Evolutionary conservation across 441 rosid species (phyloP), one percentile per base, ranked within the genome.

Genomic region (Syzygium malaccense): DNA sequence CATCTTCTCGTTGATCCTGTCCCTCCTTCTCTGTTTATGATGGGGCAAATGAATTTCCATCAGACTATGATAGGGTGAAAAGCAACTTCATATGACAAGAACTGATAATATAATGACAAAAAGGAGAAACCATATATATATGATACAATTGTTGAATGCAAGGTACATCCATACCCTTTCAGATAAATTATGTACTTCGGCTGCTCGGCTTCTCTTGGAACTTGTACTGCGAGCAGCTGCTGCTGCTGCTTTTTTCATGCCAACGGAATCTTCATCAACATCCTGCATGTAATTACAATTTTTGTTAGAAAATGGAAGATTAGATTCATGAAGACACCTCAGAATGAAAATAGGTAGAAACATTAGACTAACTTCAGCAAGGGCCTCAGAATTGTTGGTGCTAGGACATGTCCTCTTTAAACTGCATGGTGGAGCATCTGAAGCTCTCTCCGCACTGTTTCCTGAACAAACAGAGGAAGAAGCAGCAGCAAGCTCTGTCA

Each of bases 161-260:
- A 75, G n/a, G 51, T 23, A 41, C 9, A 75, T 87, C 84, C 95
- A 89, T 90, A 97, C 99, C 97, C 99, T 95, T 93, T 97, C 99
- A 83, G 99, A 97, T 87, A 96, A 91, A 92, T 97, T 97, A 92
- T 97, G 99, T 51, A 96, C 99, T 94, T 97, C 98, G 4, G 99
- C 98, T 7, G 98, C 96, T 89, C 99, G 95, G 92, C 96, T 94
- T 94, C 98, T 95, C 93, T 96, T 96, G 66, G 95, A 94, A 64
- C 96, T 93, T 28, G 62, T 55, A 86, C 93, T 94, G 92, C 93
- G 90, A 85, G 92, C 90, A 83, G 91, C 88, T 85, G 90, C 90
- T 78, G 88, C 91, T 90, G 89, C 90, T 68, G 87, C 91, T 90
- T 94, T 95, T 88, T 95, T 92, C 78, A 71, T 92, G 64, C 93